phyloP scores from a whole-genome alignment of 345 rosid species.

The Ailanthus altissimus region DNA sequence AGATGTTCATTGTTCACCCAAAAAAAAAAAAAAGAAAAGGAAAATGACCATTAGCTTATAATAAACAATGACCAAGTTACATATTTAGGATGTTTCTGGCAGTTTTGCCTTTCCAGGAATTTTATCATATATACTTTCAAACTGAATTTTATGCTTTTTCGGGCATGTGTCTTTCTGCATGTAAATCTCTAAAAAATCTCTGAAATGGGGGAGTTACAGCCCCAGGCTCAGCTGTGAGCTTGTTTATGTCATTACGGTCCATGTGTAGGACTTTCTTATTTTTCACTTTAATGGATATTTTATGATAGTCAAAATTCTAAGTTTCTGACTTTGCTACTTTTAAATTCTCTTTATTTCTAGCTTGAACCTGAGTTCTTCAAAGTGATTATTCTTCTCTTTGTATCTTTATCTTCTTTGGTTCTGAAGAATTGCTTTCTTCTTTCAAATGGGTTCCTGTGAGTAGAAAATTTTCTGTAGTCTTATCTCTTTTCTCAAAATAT shows the following conservation, averaged over 20 bases:
- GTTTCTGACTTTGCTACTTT: not conserved
- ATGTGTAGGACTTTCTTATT: not conserved
- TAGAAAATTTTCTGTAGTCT: not conserved
- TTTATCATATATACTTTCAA: constrained; percentile 2
- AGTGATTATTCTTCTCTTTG: no score
- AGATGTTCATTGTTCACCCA: no score
- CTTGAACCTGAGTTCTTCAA: not conserved
- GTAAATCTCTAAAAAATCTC: not conserved
- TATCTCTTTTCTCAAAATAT: not conserved
- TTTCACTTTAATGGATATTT: not conserved
- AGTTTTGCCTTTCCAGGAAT: not conserved
- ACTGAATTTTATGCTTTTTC: not conserved
- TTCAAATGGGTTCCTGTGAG: not conserved
- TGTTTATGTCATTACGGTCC: not conserved
- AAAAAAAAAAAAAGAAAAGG: no score
- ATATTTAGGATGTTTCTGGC: not conserved
- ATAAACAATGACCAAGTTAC: not conserved
- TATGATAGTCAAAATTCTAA: not conserved
- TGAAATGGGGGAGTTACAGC: not conserved
- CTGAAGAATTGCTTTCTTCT: not conserved
- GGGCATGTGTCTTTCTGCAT: constrained; percentile 22
- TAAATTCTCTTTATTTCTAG: not conserved
- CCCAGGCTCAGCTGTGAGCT: not conserved
- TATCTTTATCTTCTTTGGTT: not conserved
- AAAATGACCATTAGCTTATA: no score